Percentiles rank a stretch among this genome's conserved stretches.
phyloP scores from a whole-genome alignment of 2,329 filamentous ascomycete species.

The Alternaria metachromatica region DNA sequence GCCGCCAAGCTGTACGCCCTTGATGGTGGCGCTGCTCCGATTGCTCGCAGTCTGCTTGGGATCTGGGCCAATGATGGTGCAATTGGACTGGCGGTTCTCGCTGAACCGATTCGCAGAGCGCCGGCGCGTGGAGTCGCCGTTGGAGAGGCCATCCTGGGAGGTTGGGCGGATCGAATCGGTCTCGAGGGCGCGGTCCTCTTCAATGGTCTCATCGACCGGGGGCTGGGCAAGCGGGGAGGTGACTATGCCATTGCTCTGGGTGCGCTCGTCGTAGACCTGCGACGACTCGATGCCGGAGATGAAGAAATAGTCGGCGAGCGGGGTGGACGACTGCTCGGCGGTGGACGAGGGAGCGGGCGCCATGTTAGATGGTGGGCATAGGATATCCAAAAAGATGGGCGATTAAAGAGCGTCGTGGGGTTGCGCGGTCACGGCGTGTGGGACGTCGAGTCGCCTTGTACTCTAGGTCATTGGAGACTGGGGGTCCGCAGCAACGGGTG shows the following conservation, averaged over 20 bases:
- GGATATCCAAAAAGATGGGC: slow-evolving; percentile 36
- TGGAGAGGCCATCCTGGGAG: slow-evolving; percentile 52
- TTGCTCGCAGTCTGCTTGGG: slow-evolving; percentile 64
- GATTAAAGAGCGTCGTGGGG: slow-evolving; percentile 30
- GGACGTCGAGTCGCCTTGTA: slow-evolving; percentile 33
- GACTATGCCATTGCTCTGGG: slow-evolving; percentile 36
- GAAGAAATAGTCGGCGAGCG: slow-evolving; percentile 72
- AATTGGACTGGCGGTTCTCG: slow-evolving; percentile 59
- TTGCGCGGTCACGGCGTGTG: slow-evolving; percentile 31
- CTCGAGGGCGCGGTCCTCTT: slow-evolving; percentile 65
- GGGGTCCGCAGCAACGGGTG: slow-evolving; percentile 38
- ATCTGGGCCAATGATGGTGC: slow-evolving; percentile 55
- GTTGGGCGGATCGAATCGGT: slow-evolving; percentile 56
- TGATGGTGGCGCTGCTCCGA: slow-evolving; percentile 69
- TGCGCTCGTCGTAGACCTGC: slow-evolving; percentile 58
- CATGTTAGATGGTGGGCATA: slow-evolving; percentile 42
- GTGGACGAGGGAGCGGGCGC: slow-evolving; percentile 49
- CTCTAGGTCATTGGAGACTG: slow-evolving; percentile 47
- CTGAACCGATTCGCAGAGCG: slow-evolving; percentile 51
- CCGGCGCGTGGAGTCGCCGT: slow-evolving; percentile 45
- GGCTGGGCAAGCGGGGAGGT: slow-evolving; percentile 40
- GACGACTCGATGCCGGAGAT: slow-evolving; percentile 63
- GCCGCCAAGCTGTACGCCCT: slow-evolving; percentile 51
- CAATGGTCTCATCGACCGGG: slow-evolving; percentile 63
- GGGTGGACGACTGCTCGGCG: slow-evolving; percentile 56